Conservation (phyloP, 169 alveolate genomes). For the Eimeria falciformis region DNA sequence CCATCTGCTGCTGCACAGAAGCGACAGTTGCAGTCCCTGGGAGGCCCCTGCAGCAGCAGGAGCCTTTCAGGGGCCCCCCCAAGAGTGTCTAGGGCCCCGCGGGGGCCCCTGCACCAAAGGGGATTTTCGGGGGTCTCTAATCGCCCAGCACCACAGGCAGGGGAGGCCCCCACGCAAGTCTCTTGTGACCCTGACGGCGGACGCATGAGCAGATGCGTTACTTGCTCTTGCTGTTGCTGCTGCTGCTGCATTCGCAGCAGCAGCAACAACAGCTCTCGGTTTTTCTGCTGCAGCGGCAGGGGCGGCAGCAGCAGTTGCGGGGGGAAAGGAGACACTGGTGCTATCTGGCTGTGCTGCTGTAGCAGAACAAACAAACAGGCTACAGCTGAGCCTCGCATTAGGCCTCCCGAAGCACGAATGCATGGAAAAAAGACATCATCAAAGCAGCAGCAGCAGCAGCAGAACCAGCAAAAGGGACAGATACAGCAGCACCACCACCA, state of each 20-base stretch:
- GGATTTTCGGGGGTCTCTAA: background rate
- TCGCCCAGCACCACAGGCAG: too few species aligned
- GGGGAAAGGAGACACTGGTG: constrained; percentile 5
- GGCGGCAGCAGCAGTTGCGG: constrained; percentile 64
- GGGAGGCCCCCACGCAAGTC: background rate
- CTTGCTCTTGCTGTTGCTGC: background rate
- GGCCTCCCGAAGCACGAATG: too few species aligned
- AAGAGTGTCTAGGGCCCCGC: background rate
- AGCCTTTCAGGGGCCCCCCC: background rate
- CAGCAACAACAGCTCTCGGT: constrained; percentile 33
- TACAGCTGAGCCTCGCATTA: background rate
- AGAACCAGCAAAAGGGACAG: background rate
- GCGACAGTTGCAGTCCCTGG: constrained; percentile 16
- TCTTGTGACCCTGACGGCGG: background rate
- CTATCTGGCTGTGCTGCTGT: background rate
- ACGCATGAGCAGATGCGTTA: background rate
- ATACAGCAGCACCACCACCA: background rate
- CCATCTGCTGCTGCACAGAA: constrained; percentile 26
- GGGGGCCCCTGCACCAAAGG: too few species aligned
- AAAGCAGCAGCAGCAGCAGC: constrained; percentile 46
- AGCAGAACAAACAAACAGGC: background rate
- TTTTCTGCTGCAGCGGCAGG: constrained; percentile 32
- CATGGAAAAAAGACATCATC: too few species aligned
- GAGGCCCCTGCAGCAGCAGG: background rate
- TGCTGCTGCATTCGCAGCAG: constrained; percentile 5